Evolutionary conservation across 495 filamentous ascomycete genomes (phyloP).

Genomic region (Aspergillus avenaceus): DNA sequence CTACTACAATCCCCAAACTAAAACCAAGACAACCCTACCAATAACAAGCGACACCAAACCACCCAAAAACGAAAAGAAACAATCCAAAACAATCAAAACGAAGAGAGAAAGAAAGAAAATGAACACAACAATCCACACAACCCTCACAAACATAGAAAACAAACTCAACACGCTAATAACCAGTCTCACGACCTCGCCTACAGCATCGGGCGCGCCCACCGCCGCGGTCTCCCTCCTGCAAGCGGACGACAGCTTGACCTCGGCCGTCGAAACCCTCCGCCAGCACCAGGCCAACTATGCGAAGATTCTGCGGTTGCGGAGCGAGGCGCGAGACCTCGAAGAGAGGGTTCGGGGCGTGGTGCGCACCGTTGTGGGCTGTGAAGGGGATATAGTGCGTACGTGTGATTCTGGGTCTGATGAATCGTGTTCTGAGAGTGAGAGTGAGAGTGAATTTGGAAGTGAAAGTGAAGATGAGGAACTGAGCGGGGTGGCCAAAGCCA

Average conservation of each 20-base stretch:
- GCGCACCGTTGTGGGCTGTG: constrained; percentile 33
- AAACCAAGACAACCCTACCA: no score
- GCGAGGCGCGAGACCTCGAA: constrained; percentile 36
- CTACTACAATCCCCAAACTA: no score
- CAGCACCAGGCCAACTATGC: constrained; percentile 42
- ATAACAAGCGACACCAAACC: no score
- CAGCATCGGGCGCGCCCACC: constrained; percentile 38
- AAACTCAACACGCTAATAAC: constrained; percentile 40
- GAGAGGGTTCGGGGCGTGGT: constrained; percentile 40
- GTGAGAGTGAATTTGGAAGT: constrained; percentile 13
- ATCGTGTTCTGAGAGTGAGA: constrained; percentile 21
- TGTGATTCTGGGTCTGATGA: constrained; percentile 21
- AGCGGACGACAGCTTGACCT: constrained; percentile 38
- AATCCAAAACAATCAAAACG: not conserved
- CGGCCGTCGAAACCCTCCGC: constrained; percentile 36
- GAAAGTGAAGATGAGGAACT: constrained; percentile 24
- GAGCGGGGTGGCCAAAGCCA: not conserved
- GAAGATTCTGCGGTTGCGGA: constrained; percentile 32
- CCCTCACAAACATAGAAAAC: constrained; percentile 36
- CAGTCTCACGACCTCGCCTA: constrained; percentile 39
- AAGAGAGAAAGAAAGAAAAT: constrained; percentile 16
- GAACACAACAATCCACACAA: constrained; percentile 34
- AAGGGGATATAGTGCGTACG: constrained; percentile 30
- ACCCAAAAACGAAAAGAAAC: not conserved
- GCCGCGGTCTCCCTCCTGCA: constrained; percentile 37